Evolutionary conservation across 192 early-diverging fungal species (phyloP).

Genomic region (Dispira parvispora): DNA sequence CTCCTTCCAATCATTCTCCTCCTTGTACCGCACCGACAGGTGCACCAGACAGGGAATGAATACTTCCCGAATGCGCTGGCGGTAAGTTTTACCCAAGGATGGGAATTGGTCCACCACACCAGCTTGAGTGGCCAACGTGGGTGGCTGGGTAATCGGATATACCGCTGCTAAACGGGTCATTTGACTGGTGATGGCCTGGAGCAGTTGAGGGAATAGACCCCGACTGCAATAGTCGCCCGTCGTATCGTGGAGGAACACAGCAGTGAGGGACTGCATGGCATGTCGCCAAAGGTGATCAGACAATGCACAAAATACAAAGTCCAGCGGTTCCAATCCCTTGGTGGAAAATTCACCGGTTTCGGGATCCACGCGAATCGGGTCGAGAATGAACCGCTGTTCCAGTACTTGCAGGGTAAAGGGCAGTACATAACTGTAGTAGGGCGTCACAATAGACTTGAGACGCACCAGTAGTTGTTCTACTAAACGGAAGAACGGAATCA

Average conservation of each 20-base stretch:
- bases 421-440: conserved; percentile 62
- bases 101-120: too few species aligned
- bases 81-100: conserved; percentile 19
- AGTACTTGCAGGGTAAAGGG: conserved; percentile 43
- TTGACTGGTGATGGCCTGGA: conserved; percentile 57
- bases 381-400: conserved; percentile 31
- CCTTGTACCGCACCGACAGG: conserved; percentile 56
- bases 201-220: conserved; percentile 59
- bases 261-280: conserved; percentile 46
- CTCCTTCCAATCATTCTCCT: conserved; percentile 74
- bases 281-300: conserved; percentile 46
- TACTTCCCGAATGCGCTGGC: conserved; percentile 28
- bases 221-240: conserved; percentile 47
- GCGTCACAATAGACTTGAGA: conserved; percentile 49
- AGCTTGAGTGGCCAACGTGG: conserved; percentile 1
- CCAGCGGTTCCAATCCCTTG: conserved; percentile 17
- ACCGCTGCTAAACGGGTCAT: conserved; percentile 35
- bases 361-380: conserved; percentile 15
- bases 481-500: conserved; percentile 24
- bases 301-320: not conserved
- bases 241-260: conserved; percentile 45
- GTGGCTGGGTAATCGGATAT: conserved; percentile 9
- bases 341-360: conserved; percentile 8
- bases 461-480: conserved; percentile 19
- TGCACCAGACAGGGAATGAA: conserved; percentile 70